phyloP scores from a whole-genome alignment of 495 filamentous ascomycete genomes.

The Tuber magnatum region DNA sequence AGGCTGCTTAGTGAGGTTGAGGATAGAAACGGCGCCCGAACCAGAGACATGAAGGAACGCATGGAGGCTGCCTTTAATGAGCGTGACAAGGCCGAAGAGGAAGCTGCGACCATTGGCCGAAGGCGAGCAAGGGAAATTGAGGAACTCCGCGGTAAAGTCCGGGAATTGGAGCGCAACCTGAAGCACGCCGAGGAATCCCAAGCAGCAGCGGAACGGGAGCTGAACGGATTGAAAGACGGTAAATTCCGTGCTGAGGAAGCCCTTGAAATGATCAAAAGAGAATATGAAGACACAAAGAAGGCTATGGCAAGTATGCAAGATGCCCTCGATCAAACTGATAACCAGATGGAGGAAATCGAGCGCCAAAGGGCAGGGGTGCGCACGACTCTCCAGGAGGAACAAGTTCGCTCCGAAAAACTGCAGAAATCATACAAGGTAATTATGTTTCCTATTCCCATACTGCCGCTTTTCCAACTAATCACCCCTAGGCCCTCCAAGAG shows the following conservation, averaged over 20 bases:
- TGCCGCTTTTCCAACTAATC: neutral
- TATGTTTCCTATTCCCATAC: constrained; percentile 6
- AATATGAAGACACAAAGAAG: constrained; percentile 63
- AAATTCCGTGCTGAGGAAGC: constrained; percentile 59
- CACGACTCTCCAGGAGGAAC: constrained; percentile 67
- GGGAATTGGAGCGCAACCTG: constrained; percentile 72
- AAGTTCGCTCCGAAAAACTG: constrained; percentile 67
- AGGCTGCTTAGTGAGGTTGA: constrained; percentile 81
- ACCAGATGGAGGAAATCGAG: constrained; percentile 70
- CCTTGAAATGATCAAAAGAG: constrained; percentile 59
- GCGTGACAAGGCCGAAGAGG: constrained; percentile 85
- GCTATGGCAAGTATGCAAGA: constrained; percentile 74
- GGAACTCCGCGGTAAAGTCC: constrained; percentile 67
- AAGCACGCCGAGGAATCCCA: constrained; percentile 59
- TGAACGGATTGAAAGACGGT: constrained; percentile 59
- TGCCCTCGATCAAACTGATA: constrained; percentile 78
- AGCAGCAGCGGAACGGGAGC: constrained; percentile 62
- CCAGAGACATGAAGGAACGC: constrained; percentile 78
- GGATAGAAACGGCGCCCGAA: constrained; percentile 65
- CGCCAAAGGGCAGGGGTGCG: constrained; percentile 70
- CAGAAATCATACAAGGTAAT: constrained; percentile 61
- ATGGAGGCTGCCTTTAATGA: constrained; percentile 88
- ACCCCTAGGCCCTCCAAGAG: constrained; percentile 33
- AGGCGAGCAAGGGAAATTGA: constrained; percentile 74
- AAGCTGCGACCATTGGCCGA: constrained; percentile 68